Evolutionary conservation across 2,329 filamentous ascomycete genomes (phyloP).

Genomic region (Cryphonectria japonica): DNA sequence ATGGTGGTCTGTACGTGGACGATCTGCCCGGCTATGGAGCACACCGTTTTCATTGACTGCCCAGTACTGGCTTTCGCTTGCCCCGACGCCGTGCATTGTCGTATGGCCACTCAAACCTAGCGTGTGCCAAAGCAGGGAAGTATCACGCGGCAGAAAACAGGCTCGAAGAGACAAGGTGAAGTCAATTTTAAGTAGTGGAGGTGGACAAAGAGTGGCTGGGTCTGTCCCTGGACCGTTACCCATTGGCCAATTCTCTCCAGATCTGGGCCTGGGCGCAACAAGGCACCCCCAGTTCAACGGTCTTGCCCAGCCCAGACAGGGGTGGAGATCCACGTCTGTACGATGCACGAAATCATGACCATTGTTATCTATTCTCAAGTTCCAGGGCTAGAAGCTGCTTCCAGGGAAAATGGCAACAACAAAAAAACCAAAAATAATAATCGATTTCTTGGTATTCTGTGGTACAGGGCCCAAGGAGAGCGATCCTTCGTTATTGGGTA

Average conservation of each 20-base stretch:
- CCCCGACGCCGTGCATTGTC: conserved; percentile 7
- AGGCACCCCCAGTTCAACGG: conserved; percentile 7
- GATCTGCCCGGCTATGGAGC: conserved; percentile 7
- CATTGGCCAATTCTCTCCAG: conserved; percentile 26
- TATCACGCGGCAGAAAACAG: conserved; percentile 17
- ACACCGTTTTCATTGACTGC: conserved; percentile 7
- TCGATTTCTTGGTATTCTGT: background rate
- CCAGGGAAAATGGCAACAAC: background rate
- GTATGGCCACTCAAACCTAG: conserved; percentile 14
- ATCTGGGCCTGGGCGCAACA: conserved; percentile 17
- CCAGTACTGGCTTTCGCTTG: conserved; percentile 3
- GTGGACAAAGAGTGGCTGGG: conserved; percentile 25
- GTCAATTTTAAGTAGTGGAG: conserved; percentile 29
- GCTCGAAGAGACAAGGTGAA: conserved; percentile 28
- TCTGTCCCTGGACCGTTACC: background rate
- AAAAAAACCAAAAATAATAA: no score
- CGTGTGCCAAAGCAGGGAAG: conserved; percentile 25
- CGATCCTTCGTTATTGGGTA: background rate
- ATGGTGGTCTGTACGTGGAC: conserved; percentile 22
- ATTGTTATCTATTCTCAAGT: background rate
- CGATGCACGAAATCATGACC: background rate
- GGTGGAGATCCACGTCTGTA: conserved; percentile 9
- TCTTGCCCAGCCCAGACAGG: conserved; percentile 10
- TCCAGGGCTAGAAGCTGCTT: background rate
- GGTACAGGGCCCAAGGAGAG: background rate